Evolutionary conservation across 805 yeast genomes (phyloP).

Genomic region (Huiozyma naganishii): DNA sequence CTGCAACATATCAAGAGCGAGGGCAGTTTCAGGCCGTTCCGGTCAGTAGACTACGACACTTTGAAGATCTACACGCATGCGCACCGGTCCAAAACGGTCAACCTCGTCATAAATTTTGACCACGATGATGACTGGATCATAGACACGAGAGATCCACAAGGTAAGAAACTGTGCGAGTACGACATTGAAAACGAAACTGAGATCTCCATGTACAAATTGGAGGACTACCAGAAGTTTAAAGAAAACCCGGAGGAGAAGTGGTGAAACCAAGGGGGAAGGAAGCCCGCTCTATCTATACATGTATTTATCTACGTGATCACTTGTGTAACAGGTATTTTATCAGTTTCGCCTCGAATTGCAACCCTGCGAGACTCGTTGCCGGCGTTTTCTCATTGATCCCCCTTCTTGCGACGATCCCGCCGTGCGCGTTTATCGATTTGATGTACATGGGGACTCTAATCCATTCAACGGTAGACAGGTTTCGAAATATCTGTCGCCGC

Average conservation of each 20-base stretch:
- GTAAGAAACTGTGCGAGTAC: slow-evolving; percentile 37
- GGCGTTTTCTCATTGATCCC: slow-evolving; percentile 34
- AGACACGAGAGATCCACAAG: slow-evolving; percentile 26
- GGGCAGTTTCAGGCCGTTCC: slow-evolving; percentile 70
- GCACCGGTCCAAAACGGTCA: slow-evolving; percentile 88
- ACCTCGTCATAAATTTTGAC: slow-evolving; percentile 81
- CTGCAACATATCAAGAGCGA: slow-evolving; percentile 38
- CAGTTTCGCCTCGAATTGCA: slow-evolving; percentile 21
- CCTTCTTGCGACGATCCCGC: slow-evolving; percentile 70
- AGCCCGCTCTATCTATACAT: not conserved
- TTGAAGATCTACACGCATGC: slow-evolving; percentile 89
- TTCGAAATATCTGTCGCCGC: slow-evolving; percentile 34
- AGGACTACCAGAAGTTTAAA: slow-evolving; percentile 58
- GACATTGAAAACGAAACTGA: slow-evolving; percentile 85
- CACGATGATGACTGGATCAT: slow-evolving; percentile 65
- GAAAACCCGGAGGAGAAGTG: slow-evolving; percentile 85
- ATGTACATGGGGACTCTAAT: slow-evolving; percentile 64
- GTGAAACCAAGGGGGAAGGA: slow-evolving; percentile 31
- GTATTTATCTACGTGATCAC: not conserved
- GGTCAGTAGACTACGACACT: slow-evolving; percentile 64
- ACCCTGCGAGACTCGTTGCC: slow-evolving; percentile 19
- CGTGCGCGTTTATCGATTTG: slow-evolving; percentile 73
- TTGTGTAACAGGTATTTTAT: slow-evolving; percentile 7
- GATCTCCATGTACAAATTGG: slow-evolving; percentile 63
- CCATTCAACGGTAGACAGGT: slow-evolving; percentile 62